These are phyloP conservation scores for Lachancea fermentati DNA, from an alignment of 805 yeast genomes.

Conservation along the genomic window DNA sequence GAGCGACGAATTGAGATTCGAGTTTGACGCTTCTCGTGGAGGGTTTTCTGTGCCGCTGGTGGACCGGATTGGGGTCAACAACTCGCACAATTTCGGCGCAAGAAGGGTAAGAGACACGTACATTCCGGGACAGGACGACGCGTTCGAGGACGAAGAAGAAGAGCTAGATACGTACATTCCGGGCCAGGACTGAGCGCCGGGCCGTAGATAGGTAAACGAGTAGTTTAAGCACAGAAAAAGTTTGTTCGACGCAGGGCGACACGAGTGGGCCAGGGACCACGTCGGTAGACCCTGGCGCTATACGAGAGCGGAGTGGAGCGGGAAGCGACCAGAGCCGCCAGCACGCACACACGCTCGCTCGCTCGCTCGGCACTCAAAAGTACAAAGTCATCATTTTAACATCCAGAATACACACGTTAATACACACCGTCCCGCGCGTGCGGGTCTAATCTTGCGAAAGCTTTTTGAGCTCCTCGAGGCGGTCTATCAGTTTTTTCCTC, in stretches of 20 bases:
- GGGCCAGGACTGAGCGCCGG: constrained; percentile 2
- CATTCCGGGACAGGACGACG: constrained; percentile 15
- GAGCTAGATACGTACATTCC: constrained; percentile 14
- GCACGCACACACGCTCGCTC: too few species aligned
- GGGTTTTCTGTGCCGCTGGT: constrained; percentile 39
- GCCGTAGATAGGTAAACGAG: background rate
- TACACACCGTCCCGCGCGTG: too few species aligned
- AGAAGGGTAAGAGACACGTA: constrained; percentile 27
- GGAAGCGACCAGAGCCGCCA: too few species aligned
- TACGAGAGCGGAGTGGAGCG: too few species aligned
- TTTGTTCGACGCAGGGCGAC: too few species aligned
- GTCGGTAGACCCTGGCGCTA: too few species aligned
- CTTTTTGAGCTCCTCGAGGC: constrained; percentile 30
- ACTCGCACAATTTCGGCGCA: constrained; percentile 29
- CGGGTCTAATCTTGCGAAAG: constrained; percentile 11
- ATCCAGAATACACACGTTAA: background rate
- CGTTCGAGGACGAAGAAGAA: constrained; percentile 9
- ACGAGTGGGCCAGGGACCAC: too few species aligned
- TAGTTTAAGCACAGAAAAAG: background rate
- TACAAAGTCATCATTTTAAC: background rate
- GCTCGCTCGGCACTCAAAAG: too few species aligned
- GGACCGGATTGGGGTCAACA: constrained; percentile 24
- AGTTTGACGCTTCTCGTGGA: constrained; percentile 44
- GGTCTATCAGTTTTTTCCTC: constrained; percentile 32
- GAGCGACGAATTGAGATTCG: constrained; percentile 55